A percentile compares a stretch with the other conserved stretches of the same genome.
phyloP scores from a whole-genome alignment of 2,329 filamentous ascomycete species.

The Verticillium alfalfae region DNA sequence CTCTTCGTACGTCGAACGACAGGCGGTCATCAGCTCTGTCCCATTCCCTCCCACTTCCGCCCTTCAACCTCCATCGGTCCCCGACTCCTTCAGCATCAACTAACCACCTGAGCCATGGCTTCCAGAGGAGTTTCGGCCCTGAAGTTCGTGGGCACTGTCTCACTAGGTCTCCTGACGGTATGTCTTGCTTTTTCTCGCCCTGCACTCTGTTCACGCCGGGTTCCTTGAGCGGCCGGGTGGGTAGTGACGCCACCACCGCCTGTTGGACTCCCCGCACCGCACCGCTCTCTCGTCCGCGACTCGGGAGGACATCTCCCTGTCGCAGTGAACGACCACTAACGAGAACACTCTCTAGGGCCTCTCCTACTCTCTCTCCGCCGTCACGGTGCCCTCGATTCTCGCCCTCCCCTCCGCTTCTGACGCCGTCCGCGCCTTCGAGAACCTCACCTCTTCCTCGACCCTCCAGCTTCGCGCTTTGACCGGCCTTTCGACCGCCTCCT shows the following conservation, averaged over 20 bases:
- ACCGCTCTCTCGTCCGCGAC: not conserved
- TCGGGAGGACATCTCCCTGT: not conserved
- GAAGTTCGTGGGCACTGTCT: slow-evolving; percentile 92
- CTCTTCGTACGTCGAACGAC: not conserved
- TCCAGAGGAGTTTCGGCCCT: slow-evolving; percentile 67
- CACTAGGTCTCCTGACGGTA: slow-evolving; percentile 83
- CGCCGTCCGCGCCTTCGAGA: slow-evolving; percentile 65
- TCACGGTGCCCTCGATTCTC: slow-evolving; percentile 76
- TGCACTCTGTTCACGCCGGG: not conserved
- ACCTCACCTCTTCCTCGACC: slow-evolving; percentile 58
- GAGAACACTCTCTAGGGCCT: slow-evolving; percentile 57
- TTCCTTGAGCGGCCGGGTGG: not conserved
- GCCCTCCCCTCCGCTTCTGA: slow-evolving; percentile 70
- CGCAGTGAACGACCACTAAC: not conserved
- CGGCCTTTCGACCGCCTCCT: slow-evolving; percentile 62
- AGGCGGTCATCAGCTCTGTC: slow-evolving; percentile 1
- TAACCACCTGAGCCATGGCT: slow-evolving; percentile 43
- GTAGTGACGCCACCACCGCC: not conserved
- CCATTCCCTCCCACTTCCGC: not conserved
- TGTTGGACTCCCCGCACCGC: slow-evolving; percentile 4
- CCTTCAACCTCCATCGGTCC: not conserved
- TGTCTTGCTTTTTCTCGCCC: slow-evolving; percentile 23
- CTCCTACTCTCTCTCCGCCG: slow-evolving; percentile 74
- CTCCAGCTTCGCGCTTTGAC: slow-evolving; percentile 64
- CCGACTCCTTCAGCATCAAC: not conserved